Evolutionary conservation across 805 yeast genomes (phyloP).

Genomic region (Wickerhamiella shivajii): DNA sequence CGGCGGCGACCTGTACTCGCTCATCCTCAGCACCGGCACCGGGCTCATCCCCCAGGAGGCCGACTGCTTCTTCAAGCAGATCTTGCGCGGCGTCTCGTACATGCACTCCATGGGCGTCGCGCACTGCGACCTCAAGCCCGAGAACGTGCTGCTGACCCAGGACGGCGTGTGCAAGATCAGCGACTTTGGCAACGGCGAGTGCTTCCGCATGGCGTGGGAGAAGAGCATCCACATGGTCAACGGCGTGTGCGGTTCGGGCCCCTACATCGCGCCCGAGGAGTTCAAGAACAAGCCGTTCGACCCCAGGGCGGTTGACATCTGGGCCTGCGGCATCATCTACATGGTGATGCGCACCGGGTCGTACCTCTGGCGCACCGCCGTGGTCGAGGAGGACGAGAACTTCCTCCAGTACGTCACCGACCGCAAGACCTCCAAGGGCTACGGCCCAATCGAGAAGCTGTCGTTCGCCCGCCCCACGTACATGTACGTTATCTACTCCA

Average conservation of each 20-base stretch:
- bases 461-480: constrained; percentile 84
- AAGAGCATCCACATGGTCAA: constrained; percentile 46
- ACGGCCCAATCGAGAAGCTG: constrained; percentile 76
- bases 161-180: constrained; percentile 55
- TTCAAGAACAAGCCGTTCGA: constrained; percentile 45
- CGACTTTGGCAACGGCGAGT: constrained; percentile 87
- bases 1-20: constrained; percentile 62
- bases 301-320: constrained; percentile 68
- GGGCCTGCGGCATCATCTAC: constrained; percentile 77
- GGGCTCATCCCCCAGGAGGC: constrained; percentile 52
- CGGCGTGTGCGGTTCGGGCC: constrained; percentile 81
- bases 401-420: constrained; percentile 60
- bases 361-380: constrained; percentile 79
- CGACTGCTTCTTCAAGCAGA: constrained; percentile 82
- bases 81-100: constrained; percentile 64
- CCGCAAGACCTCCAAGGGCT: constrained; percentile 71
- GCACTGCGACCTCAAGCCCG: constrained; percentile 86
- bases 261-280: constrained; percentile 90
- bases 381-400: constrained; percentile 61
- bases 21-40: constrained; percentile 38
- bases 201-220: constrained; percentile 85
- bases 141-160: constrained; percentile 58
- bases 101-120: constrained; percentile 89
- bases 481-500: constrained; percentile 82
- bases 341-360: constrained; percentile 81